phyloP scores from a whole-genome alignment of 2,329 filamentous ascomycete species.

The Colletotrichum viniferum region DNA sequence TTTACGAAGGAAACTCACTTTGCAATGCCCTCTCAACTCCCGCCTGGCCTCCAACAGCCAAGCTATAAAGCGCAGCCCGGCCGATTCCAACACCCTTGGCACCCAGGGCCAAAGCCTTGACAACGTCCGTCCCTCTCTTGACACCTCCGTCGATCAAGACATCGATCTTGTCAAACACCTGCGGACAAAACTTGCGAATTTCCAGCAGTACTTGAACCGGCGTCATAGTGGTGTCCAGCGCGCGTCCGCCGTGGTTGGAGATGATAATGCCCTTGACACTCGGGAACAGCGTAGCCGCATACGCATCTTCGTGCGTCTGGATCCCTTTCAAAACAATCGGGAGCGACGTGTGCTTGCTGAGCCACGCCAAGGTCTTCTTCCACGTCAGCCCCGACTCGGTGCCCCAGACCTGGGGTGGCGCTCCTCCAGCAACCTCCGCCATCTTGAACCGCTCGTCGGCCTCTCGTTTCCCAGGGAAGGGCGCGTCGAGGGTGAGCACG shows the following conservation, averaged over 20 bases:
- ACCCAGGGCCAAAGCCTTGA: conserved; percentile 58
- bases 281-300: conserved; percentile 14
- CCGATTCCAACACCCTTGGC: conserved; percentile 59
- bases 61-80: conserved; percentile 55
- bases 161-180: conserved; percentile 53
- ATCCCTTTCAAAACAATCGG: conserved; percentile 63
- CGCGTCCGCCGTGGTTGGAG: conserved; percentile 63
- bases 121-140: conserved; percentile 56
- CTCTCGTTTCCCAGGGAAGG: conserved; percentile 56
- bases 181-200: conserved; percentile 52
- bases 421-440: conserved; percentile 41
- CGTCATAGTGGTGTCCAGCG: conserved; percentile 43
- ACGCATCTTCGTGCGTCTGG: conserved; percentile 55
- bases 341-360: conserved; percentile 46
- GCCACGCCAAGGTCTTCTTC: conserved; percentile 55
- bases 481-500: conserved; percentile 30
- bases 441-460: conserved; percentile 59
- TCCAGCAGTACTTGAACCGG: conserved; percentile 51
- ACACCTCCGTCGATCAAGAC: conserved; percentile 60
- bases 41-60: conserved; percentile 55
- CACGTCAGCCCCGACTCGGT: conserved; percentile 59
- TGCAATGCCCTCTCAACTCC: conserved; percentile 59
- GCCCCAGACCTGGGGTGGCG: conserved; percentile 9
- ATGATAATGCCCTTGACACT: conserved; percentile 56
- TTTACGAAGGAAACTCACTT: conserved; percentile 44